Evolutionary conservation across 176 grass and related monocot species (phyloP).

Genomic region (Oryza glumipatula): DNA sequence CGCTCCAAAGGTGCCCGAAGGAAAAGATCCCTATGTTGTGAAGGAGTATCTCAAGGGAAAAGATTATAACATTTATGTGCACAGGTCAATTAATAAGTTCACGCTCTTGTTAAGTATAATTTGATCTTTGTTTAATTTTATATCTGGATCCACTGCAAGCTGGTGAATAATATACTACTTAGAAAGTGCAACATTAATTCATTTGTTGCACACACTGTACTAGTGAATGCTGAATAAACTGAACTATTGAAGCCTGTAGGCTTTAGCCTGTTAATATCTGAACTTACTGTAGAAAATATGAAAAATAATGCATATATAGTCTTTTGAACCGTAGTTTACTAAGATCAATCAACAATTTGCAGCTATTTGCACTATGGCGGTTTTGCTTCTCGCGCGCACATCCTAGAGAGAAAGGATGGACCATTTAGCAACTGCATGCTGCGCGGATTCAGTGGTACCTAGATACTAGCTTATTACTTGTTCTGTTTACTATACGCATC

Average conservation of each 20-base stretch:
- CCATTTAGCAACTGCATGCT: slow-evolving; percentile 54
- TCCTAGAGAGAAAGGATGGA: slow-evolving; percentile 43
- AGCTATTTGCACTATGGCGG: slow-evolving; percentile 63
- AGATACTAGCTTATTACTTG: neutral
- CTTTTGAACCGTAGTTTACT: neutral
- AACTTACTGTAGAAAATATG: neutral
- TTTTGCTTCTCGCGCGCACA: slow-evolving; percentile 45
- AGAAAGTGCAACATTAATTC: too few relatives aligned
- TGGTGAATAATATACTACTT: neutral
- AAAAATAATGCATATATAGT: neutral
- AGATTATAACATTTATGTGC: slow-evolving; percentile 51
- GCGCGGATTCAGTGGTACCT: slow-evolving; percentile 51
- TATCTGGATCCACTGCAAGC: neutral
- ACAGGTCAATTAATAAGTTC: slow-evolving; percentile 38
- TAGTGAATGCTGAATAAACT: too few relatives aligned
- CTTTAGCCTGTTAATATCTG: neutral
- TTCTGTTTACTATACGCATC: neutral
- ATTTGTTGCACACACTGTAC: too few relatives aligned
- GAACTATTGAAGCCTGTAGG: too few relatives aligned
- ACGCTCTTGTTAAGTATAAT: too few relatives aligned
- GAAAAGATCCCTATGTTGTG: slow-evolving; percentile 41
- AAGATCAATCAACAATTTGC: neutral
- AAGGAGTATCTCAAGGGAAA: slow-evolving; percentile 49
- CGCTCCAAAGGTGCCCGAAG: slow-evolving; percentile 37
- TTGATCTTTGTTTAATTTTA: neutral